A percentile compares a stretch with the other conserved stretches of the same genome.
These are phyloP conservation scores for Xylaria sp. DNA, from an alignment of 2,329 filamentous ascomycete genomes.

Conservation along the genomic window DNA sequence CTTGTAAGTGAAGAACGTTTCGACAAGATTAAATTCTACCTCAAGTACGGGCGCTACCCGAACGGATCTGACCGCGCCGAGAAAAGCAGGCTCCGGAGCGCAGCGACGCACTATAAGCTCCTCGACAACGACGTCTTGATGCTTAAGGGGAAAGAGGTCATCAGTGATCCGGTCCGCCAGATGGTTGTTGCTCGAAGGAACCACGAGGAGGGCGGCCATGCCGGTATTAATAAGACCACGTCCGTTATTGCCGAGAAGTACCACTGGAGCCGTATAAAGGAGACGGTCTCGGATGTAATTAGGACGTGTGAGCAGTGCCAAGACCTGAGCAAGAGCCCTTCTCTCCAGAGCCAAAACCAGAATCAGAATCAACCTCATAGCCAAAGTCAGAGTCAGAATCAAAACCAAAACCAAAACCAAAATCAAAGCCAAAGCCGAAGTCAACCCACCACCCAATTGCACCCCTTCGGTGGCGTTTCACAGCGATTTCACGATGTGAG, in stretches of 20 bases:
- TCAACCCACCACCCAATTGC: constrained; percentile 6
- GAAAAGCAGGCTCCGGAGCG: constrained; percentile 91
- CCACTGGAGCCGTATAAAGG: constrained; percentile 98
- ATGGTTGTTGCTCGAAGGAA: constrained; percentile 84
- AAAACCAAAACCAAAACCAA: constrained; percentile 10
- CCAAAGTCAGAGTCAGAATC: constrained; percentile 16
- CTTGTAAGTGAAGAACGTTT: constrained; percentile 94
- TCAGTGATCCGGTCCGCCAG: constrained; percentile 86
- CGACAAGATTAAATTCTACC: constrained; percentile 97
- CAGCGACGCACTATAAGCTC: constrained; percentile 94
- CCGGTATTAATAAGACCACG: constrained; percentile 97
- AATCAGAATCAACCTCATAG: constrained; percentile 21
- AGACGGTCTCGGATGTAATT: constrained; percentile 94
- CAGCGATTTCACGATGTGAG: constrained; percentile 33
- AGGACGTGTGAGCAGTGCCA: constrained; percentile 90
- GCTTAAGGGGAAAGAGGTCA: constrained; percentile 97
- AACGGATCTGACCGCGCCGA: constrained; percentile 91
- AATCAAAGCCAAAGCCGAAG: constrained; percentile 15
- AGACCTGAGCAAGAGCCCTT: constrained; percentile 24
- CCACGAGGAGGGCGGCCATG: constrained; percentile 75
- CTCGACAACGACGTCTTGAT: constrained; percentile 80
- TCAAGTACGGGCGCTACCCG: constrained; percentile 93
- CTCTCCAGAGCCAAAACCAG: constrained; percentile 18
- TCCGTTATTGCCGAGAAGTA: constrained; percentile 91
- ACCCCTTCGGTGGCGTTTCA: constrained; percentile 12